These are phyloP conservation scores for Boechera stricta DNA, from an alignment of 345 rosid genomes.

Conservation along the genomic window DNA sequence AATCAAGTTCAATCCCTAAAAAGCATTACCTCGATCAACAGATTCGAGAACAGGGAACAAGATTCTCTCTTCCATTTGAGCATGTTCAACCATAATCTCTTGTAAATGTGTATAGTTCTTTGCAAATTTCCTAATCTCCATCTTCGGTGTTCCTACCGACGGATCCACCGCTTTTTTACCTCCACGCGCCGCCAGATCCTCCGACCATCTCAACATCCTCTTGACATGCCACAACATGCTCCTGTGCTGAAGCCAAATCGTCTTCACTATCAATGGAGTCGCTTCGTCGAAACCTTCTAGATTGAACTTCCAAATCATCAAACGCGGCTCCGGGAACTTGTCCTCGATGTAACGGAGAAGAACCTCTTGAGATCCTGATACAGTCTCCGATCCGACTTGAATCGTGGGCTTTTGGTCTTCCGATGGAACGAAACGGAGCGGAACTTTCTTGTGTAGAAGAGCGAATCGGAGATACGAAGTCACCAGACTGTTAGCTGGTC, in stretches of 20 bases:
- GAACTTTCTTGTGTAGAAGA: slow-evolving; percentile 55
- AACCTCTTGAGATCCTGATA: slow-evolving; percentile 54
- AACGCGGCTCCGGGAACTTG: slow-evolving; percentile 58
- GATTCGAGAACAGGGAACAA: slow-evolving; percentile 66
- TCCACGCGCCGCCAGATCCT: slow-evolving; percentile 66
- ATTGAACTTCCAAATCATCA: slow-evolving; percentile 42
- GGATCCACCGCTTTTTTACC: slow-evolving; percentile 63
- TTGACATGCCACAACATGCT: slow-evolving; percentile 65
- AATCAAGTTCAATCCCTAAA: background rate
- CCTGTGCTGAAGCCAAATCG: slow-evolving; percentile 62
- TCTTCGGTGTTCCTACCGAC: slow-evolving; percentile 62
- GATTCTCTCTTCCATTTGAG: slow-evolving; percentile 80
- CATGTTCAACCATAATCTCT: slow-evolving; percentile 77
- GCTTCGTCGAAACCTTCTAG: slow-evolving; percentile 46
- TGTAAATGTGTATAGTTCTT: slow-evolving; percentile 59
- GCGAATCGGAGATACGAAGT: slow-evolving; percentile 62
- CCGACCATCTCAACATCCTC: slow-evolving; percentile 72
- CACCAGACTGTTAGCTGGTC: slow-evolving; percentile 46
- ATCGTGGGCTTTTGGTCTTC: slow-evolving; percentile 47
- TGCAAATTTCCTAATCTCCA: slow-evolving; percentile 70
- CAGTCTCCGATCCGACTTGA: slow-evolving; percentile 55
- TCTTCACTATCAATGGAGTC: slow-evolving; percentile 54
- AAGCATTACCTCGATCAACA: slow-evolving; percentile 65
- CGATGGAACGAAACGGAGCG: slow-evolving; percentile 52
- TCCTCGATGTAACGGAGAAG: slow-evolving; percentile 60